Conservation (phyloP, 2,329 filamentous ascomycete species). For the Parastagonospora avenae region DNA sequence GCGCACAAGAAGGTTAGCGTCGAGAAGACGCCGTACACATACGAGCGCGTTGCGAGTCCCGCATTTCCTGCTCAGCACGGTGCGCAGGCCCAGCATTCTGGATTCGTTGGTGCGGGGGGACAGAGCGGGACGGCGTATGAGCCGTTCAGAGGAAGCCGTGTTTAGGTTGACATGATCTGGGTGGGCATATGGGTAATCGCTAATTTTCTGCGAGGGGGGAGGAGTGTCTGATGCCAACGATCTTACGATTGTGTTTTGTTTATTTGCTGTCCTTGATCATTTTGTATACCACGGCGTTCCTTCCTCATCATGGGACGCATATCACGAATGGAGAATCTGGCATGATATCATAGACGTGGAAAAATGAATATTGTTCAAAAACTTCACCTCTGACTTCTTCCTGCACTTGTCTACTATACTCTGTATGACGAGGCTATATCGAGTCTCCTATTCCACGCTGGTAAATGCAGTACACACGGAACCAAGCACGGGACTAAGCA, state of each 20-base stretch:
- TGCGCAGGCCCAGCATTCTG: constrained; percentile 14
- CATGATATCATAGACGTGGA: too few species aligned
- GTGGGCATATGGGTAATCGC: background rate
- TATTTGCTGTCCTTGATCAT: background rate
- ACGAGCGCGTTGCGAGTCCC: constrained; percentile 59
- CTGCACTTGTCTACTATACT: too few species aligned
- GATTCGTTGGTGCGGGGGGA: constrained; percentile 22
- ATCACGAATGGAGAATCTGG: too few species aligned
- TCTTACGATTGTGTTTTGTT: too few species aligned
- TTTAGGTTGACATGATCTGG: constrained; percentile 11
- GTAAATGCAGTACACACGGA: too few species aligned
- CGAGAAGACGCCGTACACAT: constrained; percentile 66
- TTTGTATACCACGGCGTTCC: constrained; percentile 2
- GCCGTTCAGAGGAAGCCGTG: constrained; percentile 48
- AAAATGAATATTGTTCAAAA: too few species aligned
- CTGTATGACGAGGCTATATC: too few species aligned
- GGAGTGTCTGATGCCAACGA: too few species aligned
- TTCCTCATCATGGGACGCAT: background rate
- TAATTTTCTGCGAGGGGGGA: background rate
- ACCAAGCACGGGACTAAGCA: too few species aligned
- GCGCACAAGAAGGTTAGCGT: constrained; percentile 54
- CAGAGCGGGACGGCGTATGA: constrained; percentile 47
- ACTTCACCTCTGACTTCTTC: too few species aligned
- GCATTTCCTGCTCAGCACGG: constrained; percentile 44
- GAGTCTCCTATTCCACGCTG: too few species aligned